Conservation (phyloP, 1,284 basidiomycete species). For the Ceratobasidium sp. region DNA sequence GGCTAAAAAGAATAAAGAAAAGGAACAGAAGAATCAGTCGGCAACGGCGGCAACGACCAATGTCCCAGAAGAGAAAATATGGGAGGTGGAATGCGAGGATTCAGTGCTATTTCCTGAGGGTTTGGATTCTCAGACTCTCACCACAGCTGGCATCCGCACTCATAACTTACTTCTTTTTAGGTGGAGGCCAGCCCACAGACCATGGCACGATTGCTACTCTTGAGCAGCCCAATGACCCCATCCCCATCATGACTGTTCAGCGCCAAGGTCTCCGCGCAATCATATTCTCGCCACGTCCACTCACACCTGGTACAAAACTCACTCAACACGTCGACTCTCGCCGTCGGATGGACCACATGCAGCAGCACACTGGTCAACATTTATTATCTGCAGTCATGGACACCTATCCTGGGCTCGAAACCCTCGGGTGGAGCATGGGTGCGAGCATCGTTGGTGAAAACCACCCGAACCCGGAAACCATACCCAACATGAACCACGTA, state of each 20-base stretch:
- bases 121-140: background rate
- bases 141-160: too few species aligned
- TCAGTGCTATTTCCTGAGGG: slow-evolving; percentile 43
- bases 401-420: slow-evolving; percentile 39
- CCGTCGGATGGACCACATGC: slow-evolving; percentile 46
- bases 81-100: slow-evolving; percentile 47
- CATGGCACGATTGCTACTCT: slow-evolving; percentile 21
- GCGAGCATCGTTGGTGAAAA: slow-evolving; percentile 15
- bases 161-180: too few species aligned
- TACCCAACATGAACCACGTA: slow-evolving; percentile 27
- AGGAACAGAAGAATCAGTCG: background rate
- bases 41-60: too few species aligned
- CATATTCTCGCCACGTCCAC: slow-evolving; percentile 37
- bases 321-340: slow-evolving; percentile 28
- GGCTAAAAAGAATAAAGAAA: slow-evolving; percentile 43
- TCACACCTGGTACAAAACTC: slow-evolving; percentile 21
- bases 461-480: background rate
- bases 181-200: slow-evolving; percentile 45
- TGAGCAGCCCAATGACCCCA: slow-evolving; percentile 9
- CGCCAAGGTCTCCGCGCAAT: slow-evolving; percentile 43
- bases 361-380: slow-evolving; percentile 47
- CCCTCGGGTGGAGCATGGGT: slow-evolving; percentile 45
- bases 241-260: slow-evolving; percentile 29
- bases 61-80: background rate
- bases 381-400: slow-evolving; percentile 45